phyloP scores from a whole-genome alignment of 371 early-diverging fungal genomes.

The Blakeslea trispora region DNA sequence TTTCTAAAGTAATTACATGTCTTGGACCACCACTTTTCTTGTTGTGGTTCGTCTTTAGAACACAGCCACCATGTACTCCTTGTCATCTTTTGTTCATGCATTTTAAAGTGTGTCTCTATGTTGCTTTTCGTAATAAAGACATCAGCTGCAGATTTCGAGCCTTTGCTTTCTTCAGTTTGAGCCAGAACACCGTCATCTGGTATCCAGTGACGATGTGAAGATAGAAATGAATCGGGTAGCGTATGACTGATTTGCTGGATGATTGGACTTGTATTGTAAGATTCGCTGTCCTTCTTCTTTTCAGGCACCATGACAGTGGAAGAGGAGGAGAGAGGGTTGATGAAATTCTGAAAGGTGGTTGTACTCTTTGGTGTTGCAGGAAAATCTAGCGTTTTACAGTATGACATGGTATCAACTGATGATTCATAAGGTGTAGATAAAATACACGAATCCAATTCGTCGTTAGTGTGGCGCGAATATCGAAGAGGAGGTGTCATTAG shows the following conservation, averaged over 20 bases:
- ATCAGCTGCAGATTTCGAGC: conserved; percentile 22
- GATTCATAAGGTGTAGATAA: conserved; percentile 36
- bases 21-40: conserved; percentile 14
- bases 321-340: neutral
- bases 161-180: conserved; percentile 20
- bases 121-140: conserved; percentile 23
- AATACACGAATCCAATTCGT: conserved; percentile 20
- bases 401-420: conserved; percentile 34
- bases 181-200: conserved; percentile 19
- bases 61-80: conserved; percentile 17
- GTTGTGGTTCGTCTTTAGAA: conserved; percentile 8
- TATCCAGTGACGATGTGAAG: conserved; percentile 15
- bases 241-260: neutral
- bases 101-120: conserved; percentile 3
- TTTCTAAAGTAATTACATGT: conserved; percentile 15
- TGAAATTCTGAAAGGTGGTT: conserved; percentile 21
- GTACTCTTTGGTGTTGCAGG: conserved; percentile 39
- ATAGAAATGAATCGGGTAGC: neutral
- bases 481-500: conserved; percentile 38
- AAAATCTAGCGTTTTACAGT: conserved; percentile 21
- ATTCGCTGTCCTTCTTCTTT: conserved; percentile 10
- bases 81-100: neutral
- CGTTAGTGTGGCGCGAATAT: conserved; percentile 15
- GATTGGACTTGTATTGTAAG: conserved; percentile 9
- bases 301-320: conserved; percentile 1